phyloP scores from a whole-genome alignment of 345 rosid genomes.

The Excoecaria agallocha region DNA sequence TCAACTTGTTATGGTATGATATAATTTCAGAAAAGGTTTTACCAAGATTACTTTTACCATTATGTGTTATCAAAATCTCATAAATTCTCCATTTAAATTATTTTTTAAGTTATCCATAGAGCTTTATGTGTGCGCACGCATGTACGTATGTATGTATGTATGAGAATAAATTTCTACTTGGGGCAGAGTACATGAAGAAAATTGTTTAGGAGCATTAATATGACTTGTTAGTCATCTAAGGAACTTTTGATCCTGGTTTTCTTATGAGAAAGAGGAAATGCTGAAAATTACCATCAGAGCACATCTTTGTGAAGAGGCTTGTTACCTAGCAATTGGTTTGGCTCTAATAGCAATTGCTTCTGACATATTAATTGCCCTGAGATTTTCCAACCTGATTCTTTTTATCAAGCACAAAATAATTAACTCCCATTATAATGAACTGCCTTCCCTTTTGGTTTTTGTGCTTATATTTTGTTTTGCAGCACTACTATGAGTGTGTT shows the following conservation, averaged over 20 bases:
- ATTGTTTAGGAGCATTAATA: too few relatives aligned
- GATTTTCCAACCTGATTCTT: neutral
- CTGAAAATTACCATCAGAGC: too few relatives aligned
- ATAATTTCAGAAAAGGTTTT: neutral
- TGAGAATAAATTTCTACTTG: neutral
- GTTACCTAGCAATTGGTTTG: neutral
- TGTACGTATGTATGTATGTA: neutral
- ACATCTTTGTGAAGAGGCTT: too few relatives aligned
- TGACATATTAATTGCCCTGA: neutral
- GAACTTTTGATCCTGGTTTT: too few relatives aligned
- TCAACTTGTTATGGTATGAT: neutral
- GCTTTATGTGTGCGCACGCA: neutral
- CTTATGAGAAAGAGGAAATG: too few relatives aligned
- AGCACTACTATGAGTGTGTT: constrained; percentile 12
- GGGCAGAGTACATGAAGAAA: too few relatives aligned
- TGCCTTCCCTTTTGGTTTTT: neutral
- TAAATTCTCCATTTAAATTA: neutral
- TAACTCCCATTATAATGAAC: neutral
- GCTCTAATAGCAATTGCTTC: neutral
- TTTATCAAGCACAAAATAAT: neutral
- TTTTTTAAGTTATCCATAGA: neutral
- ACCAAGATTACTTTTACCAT: neutral
- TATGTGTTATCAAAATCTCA: neutral
- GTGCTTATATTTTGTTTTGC: neutral
- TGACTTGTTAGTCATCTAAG: too few relatives aligned